Percentiles rank a stretch among this genome's conserved stretches.
These are phyloP conservation scores for Aegilops speltoides DNA, from an alignment of 176 grass and related monocot species.

Conservation along the genomic window DNA sequence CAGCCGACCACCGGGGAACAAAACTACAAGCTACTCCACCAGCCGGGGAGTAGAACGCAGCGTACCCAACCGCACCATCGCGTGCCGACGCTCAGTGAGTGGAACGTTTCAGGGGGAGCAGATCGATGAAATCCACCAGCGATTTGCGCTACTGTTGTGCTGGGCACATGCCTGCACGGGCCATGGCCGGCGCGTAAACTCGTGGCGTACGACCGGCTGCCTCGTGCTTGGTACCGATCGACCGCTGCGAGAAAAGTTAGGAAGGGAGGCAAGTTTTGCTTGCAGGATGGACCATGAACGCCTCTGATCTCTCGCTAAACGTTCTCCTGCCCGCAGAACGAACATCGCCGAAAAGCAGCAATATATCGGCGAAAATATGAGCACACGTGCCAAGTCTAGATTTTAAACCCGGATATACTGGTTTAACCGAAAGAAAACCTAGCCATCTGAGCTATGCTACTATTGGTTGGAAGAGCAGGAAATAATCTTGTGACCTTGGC, in stretches of 20 bases:
- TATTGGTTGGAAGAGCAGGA: too few species aligned
- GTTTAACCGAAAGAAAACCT: too few species aligned
- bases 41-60: neutral
- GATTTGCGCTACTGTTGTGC: neutral
- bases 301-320: too few species aligned
- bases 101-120: neutral
- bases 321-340: too few species aligned
- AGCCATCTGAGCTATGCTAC: too few species aligned
- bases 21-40: neutral
- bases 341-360: too few species aligned
- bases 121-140: slow-evolving; percentile 19
- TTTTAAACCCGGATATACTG: too few species aligned
- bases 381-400: too few species aligned
- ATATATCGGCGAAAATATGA: too few species aligned
- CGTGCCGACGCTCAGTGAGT: neutral
- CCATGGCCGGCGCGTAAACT: slow-evolving; percentile 1
- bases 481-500: too few species aligned
- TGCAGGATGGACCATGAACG: neutral
- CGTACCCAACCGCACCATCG: neutral
- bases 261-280: neutral
- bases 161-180: slow-evolving; percentile 15
- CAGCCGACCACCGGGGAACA: slow-evolving; percentile 25
- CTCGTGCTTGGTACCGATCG: neutral
- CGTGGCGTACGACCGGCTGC: slow-evolving; percentile 21
- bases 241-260: neutral